A percentile compares a stretch with the other conserved stretches of the same genome.
phyloP scores from a whole-genome alignment of 192 early-diverging fungal species.

The Podila clonocystis region DNA sequence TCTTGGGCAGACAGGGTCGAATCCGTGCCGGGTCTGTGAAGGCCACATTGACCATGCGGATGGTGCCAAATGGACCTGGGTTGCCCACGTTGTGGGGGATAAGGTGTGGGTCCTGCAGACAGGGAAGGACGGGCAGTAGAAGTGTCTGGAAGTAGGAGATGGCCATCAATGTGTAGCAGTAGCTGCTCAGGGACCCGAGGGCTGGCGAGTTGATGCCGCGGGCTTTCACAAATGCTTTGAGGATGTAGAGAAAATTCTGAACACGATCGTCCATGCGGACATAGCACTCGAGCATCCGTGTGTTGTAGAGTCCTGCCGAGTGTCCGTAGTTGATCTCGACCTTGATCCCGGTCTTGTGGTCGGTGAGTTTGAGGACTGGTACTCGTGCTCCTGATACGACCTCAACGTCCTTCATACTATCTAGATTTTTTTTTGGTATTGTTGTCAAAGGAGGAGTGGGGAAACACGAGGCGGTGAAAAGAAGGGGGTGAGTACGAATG shows the following conservation, averaged over 20 bases:
- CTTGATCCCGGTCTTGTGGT: constrained; percentile 44
- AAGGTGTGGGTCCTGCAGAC: constrained; percentile 43
- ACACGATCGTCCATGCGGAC: constrained; percentile 45
- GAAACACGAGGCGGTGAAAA: not conserved
- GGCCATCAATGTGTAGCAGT: constrained; percentile 47
- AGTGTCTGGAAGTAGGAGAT: constrained; percentile 48
- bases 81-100: constrained; percentile 46
- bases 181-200: constrained; percentile 34
- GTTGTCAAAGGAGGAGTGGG: not conserved
- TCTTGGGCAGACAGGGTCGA: constrained; percentile 32
- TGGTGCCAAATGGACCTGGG: constrained; percentile 28
- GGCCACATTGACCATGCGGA: constrained; percentile 33
- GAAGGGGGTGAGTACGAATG: not conserved
- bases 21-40: constrained; percentile 47
- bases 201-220: constrained; percentile 38
- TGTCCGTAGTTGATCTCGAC: constrained; percentile 49
- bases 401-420: constrained; percentile 52
- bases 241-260: constrained; percentile 29
- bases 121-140: constrained; percentile 24
- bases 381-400: constrained; percentile 32
- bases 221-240: constrained; percentile 48
- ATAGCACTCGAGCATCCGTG: constrained; percentile 42
- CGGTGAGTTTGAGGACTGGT: constrained; percentile 40
- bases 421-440: not conserved
- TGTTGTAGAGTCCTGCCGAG: constrained; percentile 42